Base-by-base conservation (phyloP, 1,284 basidiomycete genomes). In the Sutorius eximius region DNA sequence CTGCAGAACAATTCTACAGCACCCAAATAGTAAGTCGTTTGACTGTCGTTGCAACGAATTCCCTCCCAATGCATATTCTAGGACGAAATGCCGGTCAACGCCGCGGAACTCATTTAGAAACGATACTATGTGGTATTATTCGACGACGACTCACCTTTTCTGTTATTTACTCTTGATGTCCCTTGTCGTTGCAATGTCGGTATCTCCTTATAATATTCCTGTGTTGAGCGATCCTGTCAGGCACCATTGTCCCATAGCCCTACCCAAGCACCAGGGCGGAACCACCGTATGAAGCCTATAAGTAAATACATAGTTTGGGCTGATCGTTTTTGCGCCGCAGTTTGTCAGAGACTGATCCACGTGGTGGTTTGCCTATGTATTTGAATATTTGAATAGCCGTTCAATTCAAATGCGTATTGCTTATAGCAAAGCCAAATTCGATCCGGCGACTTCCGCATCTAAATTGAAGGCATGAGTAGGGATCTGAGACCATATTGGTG, bases 51-150 rank as follows among this genome's bases (percentile, higher is more conserved):
- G 53, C 66, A 22, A 53, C 7, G 45, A 49, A 22, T 33, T 24
- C 16, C 16, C 22, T 32, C 60, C 60, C 47, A 38, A 30, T 32
- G 16, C 18, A 60, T 51, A 57, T 61, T 57, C 15, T 63, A 91
- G 89, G 92, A 95, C 67, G 93, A 95, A 78, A 95, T 95, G 93
- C 91, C 91, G 6, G 91, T 95, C 60, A 94, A 94, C 70, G 91
- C 92, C 54, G 89, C 91, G 36, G 91, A 93, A 68, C 82, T 92
- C 57, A 91, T 93, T 63, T 93, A 77, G 50, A 51, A 37, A 47
- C 50, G 24, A 41, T 43, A 27, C 30, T 32, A 38, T 37, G 43
- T 37, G 52, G 20, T 38, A 51, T 34, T 46, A 22, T 53, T 53
- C 22, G 45, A 48, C 46, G 36, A 29, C 43, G 34, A n/a, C 36